Conservation (phyloP, 1,139 yeast genomes). For the Debaryomyces sp. region DNA sequence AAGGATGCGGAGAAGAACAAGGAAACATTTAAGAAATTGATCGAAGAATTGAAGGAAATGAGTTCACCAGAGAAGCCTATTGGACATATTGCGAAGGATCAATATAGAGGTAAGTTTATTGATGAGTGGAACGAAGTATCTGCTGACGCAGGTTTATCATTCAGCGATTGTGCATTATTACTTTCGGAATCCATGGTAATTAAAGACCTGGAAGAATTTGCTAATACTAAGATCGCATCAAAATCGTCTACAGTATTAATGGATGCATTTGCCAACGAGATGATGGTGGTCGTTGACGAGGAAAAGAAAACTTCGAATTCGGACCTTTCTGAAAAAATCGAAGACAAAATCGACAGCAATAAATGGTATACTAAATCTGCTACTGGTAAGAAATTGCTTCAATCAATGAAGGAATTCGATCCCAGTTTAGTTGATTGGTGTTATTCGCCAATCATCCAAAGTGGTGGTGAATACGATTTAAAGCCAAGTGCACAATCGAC, state of each 20-base stretch:
- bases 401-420: conserved; percentile 59
- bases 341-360: conserved; percentile 76
- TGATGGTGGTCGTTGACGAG: conserved; percentile 86
- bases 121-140: conserved; percentile 75
- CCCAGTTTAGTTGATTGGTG: conserved; percentile 88
- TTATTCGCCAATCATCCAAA: conserved; percentile 87
- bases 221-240: conserved; percentile 68
- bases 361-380: conserved; percentile 69
- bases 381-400: conserved; percentile 56
- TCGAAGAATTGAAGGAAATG: conserved; percentile 46
- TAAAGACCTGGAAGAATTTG: conserved; percentile 81
- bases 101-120: conserved; percentile 79
- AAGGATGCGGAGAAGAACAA: conserved; percentile 81
- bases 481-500: conserved; percentile 83
- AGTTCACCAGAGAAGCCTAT: conserved; percentile 46
- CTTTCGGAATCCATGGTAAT: conserved; percentile 62
- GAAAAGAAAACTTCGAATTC: conserved; percentile 76
- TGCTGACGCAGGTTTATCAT: conserved; percentile 43
- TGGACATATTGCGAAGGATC: conserved; percentile 73
- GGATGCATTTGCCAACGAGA: conserved; percentile 83
- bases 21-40: conserved; percentile 62
- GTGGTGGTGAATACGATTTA: conserved; percentile 84
- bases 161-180: conserved; percentile 59
- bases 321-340: conserved; percentile 74
- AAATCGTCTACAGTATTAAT: conserved; percentile 79